Conservation (phyloP, 1,139 yeast species). For the Eremothecium gossypii region DNA sequence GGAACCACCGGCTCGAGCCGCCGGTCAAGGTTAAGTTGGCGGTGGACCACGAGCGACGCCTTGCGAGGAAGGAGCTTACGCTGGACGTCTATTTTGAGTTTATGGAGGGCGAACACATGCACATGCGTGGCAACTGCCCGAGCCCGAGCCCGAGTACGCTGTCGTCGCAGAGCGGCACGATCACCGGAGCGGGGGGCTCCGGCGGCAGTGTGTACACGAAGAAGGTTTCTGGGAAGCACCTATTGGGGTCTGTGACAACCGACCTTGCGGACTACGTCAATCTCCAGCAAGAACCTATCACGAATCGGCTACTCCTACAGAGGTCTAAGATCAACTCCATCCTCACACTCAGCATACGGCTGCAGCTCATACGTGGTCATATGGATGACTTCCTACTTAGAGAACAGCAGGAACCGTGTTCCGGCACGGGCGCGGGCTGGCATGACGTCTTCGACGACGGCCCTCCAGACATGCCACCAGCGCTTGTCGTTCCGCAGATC, state of each 20-base stretch:
- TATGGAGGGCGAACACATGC: constrained; percentile 10
- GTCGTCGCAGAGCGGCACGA: background rate
- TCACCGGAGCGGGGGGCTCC: background rate
- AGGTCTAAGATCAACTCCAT: constrained; percentile 79
- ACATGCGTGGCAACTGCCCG: constrained; percentile 1
- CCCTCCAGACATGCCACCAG: constrained; percentile 12
- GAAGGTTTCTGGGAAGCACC: constrained; percentile 31
- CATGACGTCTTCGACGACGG: constrained; percentile 18
- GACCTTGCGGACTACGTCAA: constrained; percentile 67
- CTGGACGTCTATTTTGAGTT: constrained; percentile 33
- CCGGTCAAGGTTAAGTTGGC: constrained; percentile 35
- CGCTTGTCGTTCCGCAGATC: constrained; percentile 4
- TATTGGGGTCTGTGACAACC: constrained; percentile 57
- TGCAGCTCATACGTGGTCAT: constrained; percentile 38
- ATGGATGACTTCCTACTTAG: constrained; percentile 24
- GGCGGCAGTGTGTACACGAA: constrained; percentile 13
- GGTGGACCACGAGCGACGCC: constrained; percentile 31
- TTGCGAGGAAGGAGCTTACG: constrained; percentile 31
- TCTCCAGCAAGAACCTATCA: constrained; percentile 39
- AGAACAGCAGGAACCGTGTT: constrained; percentile 10
- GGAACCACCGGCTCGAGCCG: constrained; percentile 35
- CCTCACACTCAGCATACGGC: constrained; percentile 42
- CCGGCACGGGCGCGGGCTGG: constrained; percentile 17
- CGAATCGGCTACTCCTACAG: constrained; percentile 58
- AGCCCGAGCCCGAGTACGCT: background rate